phyloP scores from a whole-genome alignment of 768 basidiomycete species.

The Pisolithus albus region DNA sequence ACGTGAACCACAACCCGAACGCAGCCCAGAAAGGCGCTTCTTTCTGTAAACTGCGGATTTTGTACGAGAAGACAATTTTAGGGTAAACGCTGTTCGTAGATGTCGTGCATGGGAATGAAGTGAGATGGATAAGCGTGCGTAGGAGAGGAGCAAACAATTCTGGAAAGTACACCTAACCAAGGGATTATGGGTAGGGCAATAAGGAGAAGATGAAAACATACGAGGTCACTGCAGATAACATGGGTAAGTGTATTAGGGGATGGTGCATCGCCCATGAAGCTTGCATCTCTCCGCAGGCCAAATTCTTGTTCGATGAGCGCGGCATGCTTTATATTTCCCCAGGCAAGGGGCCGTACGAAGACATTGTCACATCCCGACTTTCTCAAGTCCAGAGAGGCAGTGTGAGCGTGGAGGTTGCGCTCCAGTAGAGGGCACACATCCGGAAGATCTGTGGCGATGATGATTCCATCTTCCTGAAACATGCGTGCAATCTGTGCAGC shows the following conservation, averaged over 20 bases:
- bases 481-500: slow-evolving; percentile 38
- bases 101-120: slow-evolving; percentile 41
- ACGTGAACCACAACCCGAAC: slow-evolving; percentile 75
- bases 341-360: slow-evolving; percentile 54
- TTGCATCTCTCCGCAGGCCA: neutral
- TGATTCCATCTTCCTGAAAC: slow-evolving; percentile 13
- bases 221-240: slow-evolving; percentile 79
- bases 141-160: slow-evolving; percentile 73
- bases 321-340: slow-evolving; percentile 54
- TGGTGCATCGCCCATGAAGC: slow-evolving; percentile 3
- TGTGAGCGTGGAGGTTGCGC: slow-evolving; percentile 27
- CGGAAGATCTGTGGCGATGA: slow-evolving; percentile 68
- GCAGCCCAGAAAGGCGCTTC: slow-evolving; percentile 74
- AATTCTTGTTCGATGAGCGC: slow-evolving; percentile 35
- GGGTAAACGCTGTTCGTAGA: slow-evolving; percentile 6
- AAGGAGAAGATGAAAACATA: slow-evolving; percentile 30
- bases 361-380: slow-evolving; percentile 13
- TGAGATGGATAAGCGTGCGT: slow-evolving; percentile 65
- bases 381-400: neutral
- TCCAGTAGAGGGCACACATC: slow-evolving; percentile 56
- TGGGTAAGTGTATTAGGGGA: slow-evolving; percentile 39
- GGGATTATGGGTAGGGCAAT: neutral
- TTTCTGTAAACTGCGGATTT: slow-evolving; percentile 62
- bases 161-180: slow-evolving; percentile 72
- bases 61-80: slow-evolving; percentile 66